phyloP scores from a whole-genome alignment of 495 filamentous ascomycete genomes.

The Tuber magnatum region DNA sequence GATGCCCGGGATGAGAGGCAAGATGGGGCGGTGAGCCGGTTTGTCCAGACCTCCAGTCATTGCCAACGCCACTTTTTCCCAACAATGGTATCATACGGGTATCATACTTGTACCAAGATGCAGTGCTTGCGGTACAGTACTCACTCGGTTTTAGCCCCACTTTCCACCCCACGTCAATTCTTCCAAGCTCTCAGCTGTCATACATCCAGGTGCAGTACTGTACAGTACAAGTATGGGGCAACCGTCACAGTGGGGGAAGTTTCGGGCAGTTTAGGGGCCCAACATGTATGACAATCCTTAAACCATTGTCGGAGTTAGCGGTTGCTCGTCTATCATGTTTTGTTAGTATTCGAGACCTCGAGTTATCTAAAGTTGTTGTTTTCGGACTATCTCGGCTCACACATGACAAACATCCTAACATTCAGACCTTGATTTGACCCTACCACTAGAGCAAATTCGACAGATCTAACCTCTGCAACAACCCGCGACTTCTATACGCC shows the following conservation, averaged over 20 bases:
- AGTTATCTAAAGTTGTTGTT: too few relatives aligned
- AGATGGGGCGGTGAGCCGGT: neutral
- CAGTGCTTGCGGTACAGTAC: neutral
- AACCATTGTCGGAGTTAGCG: neutral
- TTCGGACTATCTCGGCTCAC: too few relatives aligned
- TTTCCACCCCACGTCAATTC: neutral
- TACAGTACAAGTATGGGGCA: neutral
- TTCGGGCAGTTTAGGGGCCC: neutral
- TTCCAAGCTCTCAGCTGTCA: neutral
- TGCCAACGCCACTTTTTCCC: neutral
- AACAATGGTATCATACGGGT: too few relatives aligned
- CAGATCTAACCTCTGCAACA: too few relatives aligned
- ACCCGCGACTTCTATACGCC: too few relatives aligned
- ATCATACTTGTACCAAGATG: neutral
- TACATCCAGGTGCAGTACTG: too few relatives aligned
- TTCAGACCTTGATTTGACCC: neutral
- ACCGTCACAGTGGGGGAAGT: neutral
- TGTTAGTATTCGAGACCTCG: too few relatives aligned
- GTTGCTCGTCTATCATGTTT: neutral
- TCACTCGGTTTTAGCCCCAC: neutral
- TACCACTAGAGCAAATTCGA: too few relatives aligned
- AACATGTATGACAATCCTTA: neutral
- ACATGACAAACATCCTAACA: too few relatives aligned
- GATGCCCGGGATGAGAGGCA: neutral
- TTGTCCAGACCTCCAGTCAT: neutral